Base-by-base conservation (phyloP, 306 rosid genomes). In the Adenanthera pavonina region DNA sequence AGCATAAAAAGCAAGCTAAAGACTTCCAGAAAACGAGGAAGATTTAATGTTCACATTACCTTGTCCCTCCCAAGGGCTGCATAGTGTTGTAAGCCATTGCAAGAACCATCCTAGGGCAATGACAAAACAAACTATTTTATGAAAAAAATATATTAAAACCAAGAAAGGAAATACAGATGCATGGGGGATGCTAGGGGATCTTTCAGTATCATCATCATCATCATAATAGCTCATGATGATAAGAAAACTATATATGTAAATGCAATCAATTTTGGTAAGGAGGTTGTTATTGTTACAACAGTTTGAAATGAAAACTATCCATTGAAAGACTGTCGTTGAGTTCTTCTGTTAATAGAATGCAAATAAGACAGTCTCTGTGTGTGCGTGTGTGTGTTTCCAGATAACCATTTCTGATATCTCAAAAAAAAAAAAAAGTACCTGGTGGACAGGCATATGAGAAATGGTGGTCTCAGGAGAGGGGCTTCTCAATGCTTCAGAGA, bases 41-140 rank as follows among this genome's bases (percentile, higher is more conserved):
- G 57, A 7, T 8, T 65, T 34, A 36, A 56, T 54, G 40, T 69
- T 74, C 40, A 17, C 33, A 49, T 61, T 91, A 95, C 99, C 98
- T 86, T 92, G 91, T 95, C 99, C 90, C 99, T 93, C 48, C 99
- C 99, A 69, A 95, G 96, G 49, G 99, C 98, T 61, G 99, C 99
- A 85, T 95, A 95, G 81, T 95, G 99, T 82, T 95, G 99, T 87
- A 95, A 88, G 83, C 99, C 99, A 90, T 95, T 95, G 87, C 99
- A 95, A 5, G 99, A 95, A 86, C 99, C 99, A 92, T 95, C 99
- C 99, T 95, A 82, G 88, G 74, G 83, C 76, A 65, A 57, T 40
- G 49, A 78, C 34, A 69, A 77, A 77, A 43, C 82, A 72, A 82
- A 49, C 6, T 15, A 59, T 3, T 12, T 48, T 53, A 82, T 38